Conservation (phyloP, 2,329 filamentous ascomycete genomes). For the Colletotrichum spaethianum region DNA sequence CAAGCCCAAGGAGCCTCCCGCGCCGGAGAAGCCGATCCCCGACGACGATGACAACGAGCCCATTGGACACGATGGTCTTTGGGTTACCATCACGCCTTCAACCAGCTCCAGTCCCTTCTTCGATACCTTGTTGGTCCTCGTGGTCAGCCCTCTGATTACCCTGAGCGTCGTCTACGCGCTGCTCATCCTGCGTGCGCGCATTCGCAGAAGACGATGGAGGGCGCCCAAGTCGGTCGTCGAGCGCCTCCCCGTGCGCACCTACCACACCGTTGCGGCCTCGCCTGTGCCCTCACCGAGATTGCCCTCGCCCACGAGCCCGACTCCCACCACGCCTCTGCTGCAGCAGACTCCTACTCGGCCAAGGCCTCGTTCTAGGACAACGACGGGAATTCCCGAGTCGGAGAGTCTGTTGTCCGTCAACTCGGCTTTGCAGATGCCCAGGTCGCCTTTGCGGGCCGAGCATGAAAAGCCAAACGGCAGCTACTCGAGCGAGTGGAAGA, state of each 20-base stretch:
- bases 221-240: conserved; percentile 98
- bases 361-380: conserved; percentile 76
- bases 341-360: conserved; percentile 68
- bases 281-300: conserved; percentile 70
- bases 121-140: conserved; percentile 95
- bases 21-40: conserved; percentile 43
- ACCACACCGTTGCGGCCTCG: conserved; percentile 83
- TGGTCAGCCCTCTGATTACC: conserved; percentile 93
- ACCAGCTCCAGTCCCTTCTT: conserved; percentile 94
- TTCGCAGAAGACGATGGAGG: conserved; percentile 90
- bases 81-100: conserved; percentile 96
- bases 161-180: conserved; percentile 93
- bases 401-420: conserved; percentile 61
- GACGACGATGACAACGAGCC: conserved; percentile 47
- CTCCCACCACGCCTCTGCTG: conserved; percentile 85
- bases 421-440: conserved; percentile 56
- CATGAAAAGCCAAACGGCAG: conserved; percentile 63
- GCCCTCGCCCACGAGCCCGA: conserved; percentile 75
- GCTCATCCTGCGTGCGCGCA: conserved; percentile 87
- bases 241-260: conserved; percentile 93
- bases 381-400: conserved; percentile 71
- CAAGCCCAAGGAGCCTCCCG: conserved; percentile 43
- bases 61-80: conserved; percentile 81
- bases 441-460: conserved; percentile 53
- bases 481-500: conserved; percentile 72